phyloP scores from a whole-genome alignment of 805 yeast genomes.

The Lipomyces starkeyi region DNA sequence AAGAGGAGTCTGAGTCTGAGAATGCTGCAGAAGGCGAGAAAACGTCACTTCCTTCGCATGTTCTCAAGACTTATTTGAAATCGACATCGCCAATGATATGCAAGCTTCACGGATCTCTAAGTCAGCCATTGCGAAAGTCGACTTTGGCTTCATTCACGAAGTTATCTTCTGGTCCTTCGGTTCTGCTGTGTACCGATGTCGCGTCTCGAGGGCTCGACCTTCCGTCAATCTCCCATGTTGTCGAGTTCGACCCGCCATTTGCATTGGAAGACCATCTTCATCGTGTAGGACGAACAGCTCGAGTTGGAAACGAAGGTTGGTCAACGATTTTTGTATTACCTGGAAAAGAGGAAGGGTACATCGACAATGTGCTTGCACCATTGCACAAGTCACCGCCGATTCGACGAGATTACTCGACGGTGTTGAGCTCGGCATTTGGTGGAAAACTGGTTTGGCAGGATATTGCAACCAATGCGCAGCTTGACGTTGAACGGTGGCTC shows the following conservation, averaged over 20 bases:
- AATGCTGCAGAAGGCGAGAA: slow-evolving; percentile 22
- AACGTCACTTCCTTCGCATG: slow-evolving; percentile 20
- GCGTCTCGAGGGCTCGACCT: slow-evolving; percentile 96
- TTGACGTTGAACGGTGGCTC: slow-evolving; percentile 86
- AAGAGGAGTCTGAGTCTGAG: slow-evolving; percentile 43
- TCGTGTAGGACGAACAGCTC: slow-evolving; percentile 96
- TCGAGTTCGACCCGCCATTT: slow-evolving; percentile 96
- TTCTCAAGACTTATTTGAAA: slow-evolving; percentile 15
- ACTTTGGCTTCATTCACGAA: slow-evolving; percentile 66
- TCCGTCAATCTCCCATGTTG: slow-evolving; percentile 81
- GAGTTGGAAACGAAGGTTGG: slow-evolving; percentile 89
- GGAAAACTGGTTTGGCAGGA: slow-evolving; percentile 72
- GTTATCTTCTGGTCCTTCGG: slow-evolving; percentile 49
- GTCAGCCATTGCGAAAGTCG: slow-evolving; percentile 81
- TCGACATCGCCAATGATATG: slow-evolving; percentile 54
- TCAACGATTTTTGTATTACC: slow-evolving; percentile 84
- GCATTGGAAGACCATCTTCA: slow-evolving; percentile 93
- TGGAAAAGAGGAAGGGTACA: slow-evolving; percentile 84
- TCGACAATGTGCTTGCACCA: slow-evolving; percentile 60
- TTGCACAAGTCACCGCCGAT: slow-evolving; percentile 63
- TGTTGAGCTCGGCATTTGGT: slow-evolving; percentile 48
- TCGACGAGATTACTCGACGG: slow-evolving; percentile 52
- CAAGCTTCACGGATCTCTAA: slow-evolving; percentile 88
- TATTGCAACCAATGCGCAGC: slow-evolving; percentile 95
- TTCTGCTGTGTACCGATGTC: slow-evolving; percentile 94